Evolutionary conservation across 192 early-diverging fungal species (phyloP).

Genomic region (Lunasporangiospora selenospora): DNA sequence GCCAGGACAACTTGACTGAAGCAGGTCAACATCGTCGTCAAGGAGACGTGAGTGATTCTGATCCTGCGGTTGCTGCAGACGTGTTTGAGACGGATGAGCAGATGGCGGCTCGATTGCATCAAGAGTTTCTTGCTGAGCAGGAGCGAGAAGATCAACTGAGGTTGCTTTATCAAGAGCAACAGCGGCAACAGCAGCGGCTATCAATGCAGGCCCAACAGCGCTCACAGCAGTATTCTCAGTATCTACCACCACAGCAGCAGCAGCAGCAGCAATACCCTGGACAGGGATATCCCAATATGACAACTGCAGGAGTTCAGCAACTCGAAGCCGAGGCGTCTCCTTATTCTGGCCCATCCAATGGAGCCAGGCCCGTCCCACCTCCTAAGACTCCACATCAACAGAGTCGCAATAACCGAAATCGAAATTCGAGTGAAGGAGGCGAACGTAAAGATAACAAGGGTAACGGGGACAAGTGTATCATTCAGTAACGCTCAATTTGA

Average conservation of each 20-base stretch:
- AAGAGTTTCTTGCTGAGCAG: constrained; percentile 16
- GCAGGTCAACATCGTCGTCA: background rate
- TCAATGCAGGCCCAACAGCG: background rate
- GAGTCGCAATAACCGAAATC: constrained; percentile 10
- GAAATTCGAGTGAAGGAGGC: constrained; percentile 27
- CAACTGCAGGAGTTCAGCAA: too few relatives aligned
- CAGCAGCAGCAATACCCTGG: constrained; percentile 1
- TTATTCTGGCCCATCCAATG: too few relatives aligned
- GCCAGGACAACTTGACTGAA: background rate
- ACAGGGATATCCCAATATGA: too few relatives aligned
- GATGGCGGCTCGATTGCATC: constrained; percentile 37
- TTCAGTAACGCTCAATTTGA: constrained; percentile 5
- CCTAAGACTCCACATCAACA: too few relatives aligned
- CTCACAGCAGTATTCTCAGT: background rate
- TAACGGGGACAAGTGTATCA: constrained; percentile 44
- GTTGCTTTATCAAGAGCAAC: constrained; percentile 4
- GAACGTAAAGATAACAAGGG: constrained; percentile 14
- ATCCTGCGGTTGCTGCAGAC: too few relatives aligned
- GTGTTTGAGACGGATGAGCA: constrained; percentile 31
- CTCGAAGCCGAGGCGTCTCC: too few relatives aligned
- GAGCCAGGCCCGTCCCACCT: too few relatives aligned
- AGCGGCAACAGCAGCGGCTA: constrained; percentile 19
- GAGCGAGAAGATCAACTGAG: too few relatives aligned
- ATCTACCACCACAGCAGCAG: constrained; percentile 3
- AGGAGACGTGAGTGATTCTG: background rate